Evolutionary conservation across 2,329 filamentous ascomycete genomes (phyloP), one percentile per base, ranked within the genome.

Genomic region (Aspergillus neotritici): DNA sequence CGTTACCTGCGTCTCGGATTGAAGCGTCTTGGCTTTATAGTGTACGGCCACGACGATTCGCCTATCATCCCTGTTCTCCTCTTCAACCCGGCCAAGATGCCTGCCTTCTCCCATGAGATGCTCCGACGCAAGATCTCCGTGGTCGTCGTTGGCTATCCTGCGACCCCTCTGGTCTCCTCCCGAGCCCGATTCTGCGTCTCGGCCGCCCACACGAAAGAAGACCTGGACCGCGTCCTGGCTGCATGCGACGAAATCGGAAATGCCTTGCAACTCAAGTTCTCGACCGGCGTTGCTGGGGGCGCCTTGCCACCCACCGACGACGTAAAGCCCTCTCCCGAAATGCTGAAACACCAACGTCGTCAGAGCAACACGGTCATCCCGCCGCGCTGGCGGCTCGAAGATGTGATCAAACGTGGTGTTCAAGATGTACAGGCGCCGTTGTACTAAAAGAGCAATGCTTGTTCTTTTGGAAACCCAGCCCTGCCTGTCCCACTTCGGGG

Each of bases 31-130:
- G 93, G 93, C 38, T 91, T 89, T 71, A 98, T 98, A 62, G 85
- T 96, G 42, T 96, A 94, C 63, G 93, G 93, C 49, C 90, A 97
- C 65, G 93, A 98, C 62, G 93, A 98, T 70, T 96, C 90, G 4
- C 93, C 93, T 44, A 97, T 98, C 57, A 89, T 98, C 56, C 93
- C 93, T 41, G 69, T 98, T 54, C 79, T 95, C 61, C 82, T 98
- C 21, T 98, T 96, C 76, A 88, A 97, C 70, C 93, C 93, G n/a
- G 93, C 87, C 58, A 98, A 98, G 73, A 96, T 98, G 77, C 87
- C 91, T 4, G 91, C 93, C 46, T 98, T 98, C 69, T 96, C 89
- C 38, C 93, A 95, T 64, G 93, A 97, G 68, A 97, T 98, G 93
- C 80, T 97, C 48, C 87, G 87, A 71, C 87, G 93, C 62, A 97